Base-by-base conservation (phyloP, 805 yeast species). In the Spathaspora arborariae region DNA sequence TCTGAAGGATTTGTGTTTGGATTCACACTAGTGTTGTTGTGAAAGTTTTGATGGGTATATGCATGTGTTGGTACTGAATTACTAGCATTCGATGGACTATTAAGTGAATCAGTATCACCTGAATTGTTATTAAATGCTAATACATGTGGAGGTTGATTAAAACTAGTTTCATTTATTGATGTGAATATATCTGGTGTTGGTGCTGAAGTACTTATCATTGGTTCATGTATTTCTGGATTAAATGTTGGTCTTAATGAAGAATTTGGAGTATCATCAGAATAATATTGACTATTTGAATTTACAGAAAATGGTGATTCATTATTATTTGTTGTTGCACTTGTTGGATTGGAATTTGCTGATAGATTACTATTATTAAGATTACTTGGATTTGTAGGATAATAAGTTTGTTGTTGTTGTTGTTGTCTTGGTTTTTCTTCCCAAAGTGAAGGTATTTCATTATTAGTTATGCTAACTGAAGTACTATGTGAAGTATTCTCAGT, bases 221-320 rank as follows among this genome's bases (percentile, higher is more conserved):
- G 39, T 22, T 39, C 16, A 13, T 18, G 16, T 6, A 34, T 15
- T 6, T 34, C 37, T n/a, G 39, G 20, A 20, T 13, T 7, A n/a
- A 9, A 19, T 3, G 39, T 8, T 13, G 24, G 39, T 19, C 9
- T 19, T 3, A 4, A 16, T 9, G 44, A 30, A 9, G 46, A 36
- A 13, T 33, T 37, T 26, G 48, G 51, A 2, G 48, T 50, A 36
- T 47, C 51, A 10, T 46, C 39, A 18, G 42, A 47, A 21, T 44
- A 45, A 11, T 35, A 22, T 30, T 41, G 47, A 4, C 18, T 44
- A 13, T 30, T 21, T 6, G 44, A 44, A 21, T 34, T 33, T 3
- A 27, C 26, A 3, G 44, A 38, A 20, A 46, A 43, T 6, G 52
- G 49, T 2, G 46, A 44, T 13, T 27, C 39, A 30, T 48, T 33